Evolutionary conservation across 768 basidiomycete genomes (phyloP), one percentile per base, ranked within the genome.

Genomic region (Gloeopeniophorella convolvens): DNA sequence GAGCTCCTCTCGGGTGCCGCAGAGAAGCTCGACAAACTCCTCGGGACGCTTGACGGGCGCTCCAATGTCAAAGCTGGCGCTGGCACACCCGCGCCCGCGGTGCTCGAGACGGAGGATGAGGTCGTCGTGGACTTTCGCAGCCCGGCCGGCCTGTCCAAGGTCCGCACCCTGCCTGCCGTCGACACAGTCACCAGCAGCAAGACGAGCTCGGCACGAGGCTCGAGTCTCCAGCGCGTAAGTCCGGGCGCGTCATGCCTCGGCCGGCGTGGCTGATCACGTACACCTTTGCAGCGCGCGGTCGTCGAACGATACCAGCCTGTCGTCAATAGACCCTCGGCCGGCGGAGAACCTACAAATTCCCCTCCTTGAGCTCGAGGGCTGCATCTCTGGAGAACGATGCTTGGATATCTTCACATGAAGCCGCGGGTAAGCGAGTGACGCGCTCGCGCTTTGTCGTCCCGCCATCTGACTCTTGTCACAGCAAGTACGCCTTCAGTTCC

Each of bases 401-500:
- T n/a, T n/a, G n/a, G n/a, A n/a, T n/a, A n/a, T n/a, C n/a, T n/a
- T n/a, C n/a, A n/a, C n/a, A n/a, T n/a, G n/a, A n/a, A n/a, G n/a
- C n/a, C n/a, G n/a, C n/a, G n/a, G n/a, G n/a, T n/a, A n/a, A n/a
- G n/a, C n/a, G n/a, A n/a, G n/a, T n/a, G n/a, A n/a, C n/a, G n/a
- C n/a, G n/a, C n/a, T n/a, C n/a, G n/a, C 26, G 8, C 16, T n/a
- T n/a, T n/a, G 68, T 54, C 57, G 35, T 26, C 8, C 6, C 28
- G 13, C 10, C n/a, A 47, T 13, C 12, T 15, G 35, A 45, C 33
- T 20, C n/a, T 45, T 45, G 18, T 33, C 55, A 33, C 9, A 95
- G 93, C 77, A 80, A 68, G 89, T 94, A 50, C 85, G 84, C 54
- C 72, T 97, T 36, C 94, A 96, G 71, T 91, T 98, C 71, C 71